Base-by-base conservation (phyloP, 1,284 basidiomycete genomes). In the Heimioporus punctisporus region DNA sequence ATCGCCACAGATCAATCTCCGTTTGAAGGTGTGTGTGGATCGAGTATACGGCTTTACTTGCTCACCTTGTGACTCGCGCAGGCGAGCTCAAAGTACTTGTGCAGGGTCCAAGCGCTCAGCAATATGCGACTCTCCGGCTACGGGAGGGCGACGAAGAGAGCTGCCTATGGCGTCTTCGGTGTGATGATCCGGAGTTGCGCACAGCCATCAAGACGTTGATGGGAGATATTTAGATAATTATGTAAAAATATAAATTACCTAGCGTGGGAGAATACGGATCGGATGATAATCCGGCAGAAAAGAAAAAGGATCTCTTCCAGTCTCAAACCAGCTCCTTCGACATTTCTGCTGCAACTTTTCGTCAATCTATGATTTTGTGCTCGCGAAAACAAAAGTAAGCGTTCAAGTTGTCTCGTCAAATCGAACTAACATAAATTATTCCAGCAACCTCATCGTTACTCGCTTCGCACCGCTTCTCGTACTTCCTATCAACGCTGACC, bases 141-240 rank as follows among this genome's bases (percentile, higher is more conserved):
- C 80, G 78, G 47, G 82, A 83, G 58, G 81, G 80, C 24, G 85
- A 86, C 8, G 89, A 90, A 44, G 85, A 86, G 28, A 81, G 85
- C 37, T 90, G 87, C 64, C 68, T 92, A 41, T 92, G 90, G 89
- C 80, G 84, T 54, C 56, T 90, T 54, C 82, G 86, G 28, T 82
- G 84, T 60, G 75, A 72, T 19, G 78, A 85, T 54, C 64, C 50
- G 19, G 68, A 63, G 34, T 59, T 79, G 63, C 69, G 74, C 54
- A 67, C 55, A 25, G 61, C 65, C 28, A 70, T 83, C 46, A 77
- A 77, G 66, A 64, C 61, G 49, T 44, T 76, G 57, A 61, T 80
- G 48, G 67, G 66, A 31, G 68, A 64, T 26, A 56, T 68, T 34
- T 72, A 59, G 21, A 34, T 4, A 34, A 15, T 12, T 12, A 15